Base-by-base conservation (phyloP, 2,329 filamentous ascomycete species). In the Hansfordia pulvinata region DNA sequence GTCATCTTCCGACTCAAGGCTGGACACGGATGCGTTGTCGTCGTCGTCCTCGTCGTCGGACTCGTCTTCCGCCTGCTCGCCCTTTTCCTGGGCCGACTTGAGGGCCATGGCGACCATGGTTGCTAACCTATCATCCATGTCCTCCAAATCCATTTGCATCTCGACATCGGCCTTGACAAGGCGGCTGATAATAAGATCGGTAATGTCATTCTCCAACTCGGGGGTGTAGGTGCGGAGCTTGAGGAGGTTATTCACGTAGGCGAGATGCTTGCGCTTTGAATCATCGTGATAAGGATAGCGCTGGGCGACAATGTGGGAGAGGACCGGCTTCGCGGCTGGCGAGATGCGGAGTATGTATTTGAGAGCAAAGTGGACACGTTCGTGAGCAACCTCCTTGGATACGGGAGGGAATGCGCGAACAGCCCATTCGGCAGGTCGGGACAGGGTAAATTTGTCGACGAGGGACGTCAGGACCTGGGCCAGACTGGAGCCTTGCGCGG, bases 161-260 rank as follows among this genome's bases (percentile, higher is more conserved):
- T 94, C 82, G 2, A 93, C 84, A 47, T 98, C 90, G 31, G 96
- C 82, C 53, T 90, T 90, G 43, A 96, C 83, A 6, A 96, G 64
- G 35, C 82, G 76, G 39, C 88, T 80, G 21, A 85, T 78, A 25
- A 96, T 78, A 9, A 93, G 58, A 30, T 84, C 76, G 35, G 93
- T 65, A 14, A 96, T 74, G 34, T 92, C 81, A 6, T 78, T 71
- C 34, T 77, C 76, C 19, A 94, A 57, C 32, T 81, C 76, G 0
- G 83, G 76, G 2, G 79, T 71, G 45, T 93, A 93, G 25, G 73
- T 64, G 28, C 79, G 75, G 18, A 96, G 60, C 31, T 66, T 70
- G 15, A 96, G 59, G 8, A 96, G 59, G 46, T 96, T 93, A 41
- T 78, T 68, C 31, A 93, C 77, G 44, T 92, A 98, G n/a, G 76